phyloP scores from a whole-genome alignment of 2,329 filamentous ascomycete species.

The Botrytis cinerea region DNA sequence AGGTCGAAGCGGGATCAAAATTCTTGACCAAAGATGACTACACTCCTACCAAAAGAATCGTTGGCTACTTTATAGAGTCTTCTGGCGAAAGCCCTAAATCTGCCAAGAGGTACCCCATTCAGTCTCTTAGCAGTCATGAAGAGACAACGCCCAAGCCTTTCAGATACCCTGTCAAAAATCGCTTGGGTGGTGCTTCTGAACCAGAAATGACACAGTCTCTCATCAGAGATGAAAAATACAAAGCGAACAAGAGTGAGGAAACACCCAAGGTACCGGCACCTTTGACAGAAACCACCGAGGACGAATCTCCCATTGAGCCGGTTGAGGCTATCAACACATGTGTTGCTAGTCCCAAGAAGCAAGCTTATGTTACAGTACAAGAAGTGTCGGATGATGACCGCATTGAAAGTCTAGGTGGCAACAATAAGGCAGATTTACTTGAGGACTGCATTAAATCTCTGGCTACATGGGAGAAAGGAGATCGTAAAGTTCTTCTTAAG shows the following conservation, averaged over 20 bases:
- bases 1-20: constrained; percentile 9
- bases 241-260: constrained; percentile 4
- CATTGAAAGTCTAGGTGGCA: background rate
- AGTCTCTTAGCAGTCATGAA: background rate
- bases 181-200: background rate
- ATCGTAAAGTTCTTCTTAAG: constrained; percentile 29
- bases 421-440: constrained; percentile 17
- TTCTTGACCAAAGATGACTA: constrained; percentile 22
- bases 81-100: background rate
- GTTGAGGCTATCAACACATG: background rate
- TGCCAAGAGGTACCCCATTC: background rate
- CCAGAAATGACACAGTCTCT: background rate
- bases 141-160: background rate
- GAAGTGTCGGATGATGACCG: background rate
- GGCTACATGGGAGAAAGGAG: constrained; percentile 29
- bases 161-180: background rate
- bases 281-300: background rate
- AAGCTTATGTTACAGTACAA: background rate
- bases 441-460: constrained; percentile 28
- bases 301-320: background rate
- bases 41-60: constrained; percentile 17
- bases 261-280: background rate
- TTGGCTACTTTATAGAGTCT: constrained; percentile 19
- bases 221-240: background rate
- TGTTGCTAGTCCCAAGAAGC: background rate